Evolutionary conservation across 2,329 filamentous ascomycete genomes (phyloP).

Genomic region (Calonectria honghensis): DNA sequence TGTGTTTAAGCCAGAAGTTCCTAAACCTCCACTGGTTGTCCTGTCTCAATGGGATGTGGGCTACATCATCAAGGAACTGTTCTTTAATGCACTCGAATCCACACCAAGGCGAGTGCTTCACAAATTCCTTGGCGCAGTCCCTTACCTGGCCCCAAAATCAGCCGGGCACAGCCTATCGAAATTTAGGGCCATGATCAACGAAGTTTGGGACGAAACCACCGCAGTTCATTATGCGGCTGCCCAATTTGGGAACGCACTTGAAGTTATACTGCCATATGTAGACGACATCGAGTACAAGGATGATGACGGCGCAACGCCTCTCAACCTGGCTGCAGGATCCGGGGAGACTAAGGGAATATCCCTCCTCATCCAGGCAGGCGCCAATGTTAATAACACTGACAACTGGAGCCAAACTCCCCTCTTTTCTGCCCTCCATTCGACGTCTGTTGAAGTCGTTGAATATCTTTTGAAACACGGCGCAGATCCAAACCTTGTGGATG

Average conservation of each 20-base stretch:
- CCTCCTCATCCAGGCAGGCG: constrained; percentile 45
- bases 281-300: constrained; percentile 42
- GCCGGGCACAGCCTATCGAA: constrained; percentile 17
- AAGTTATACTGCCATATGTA: constrained; percentile 44
- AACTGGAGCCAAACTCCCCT: constrained; percentile 45
- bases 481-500: constrained; percentile 39
- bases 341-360: constrained; percentile 38
- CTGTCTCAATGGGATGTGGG: constrained; percentile 47
- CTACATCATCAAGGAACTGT: constrained; percentile 42
- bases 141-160: constrained; percentile 25
- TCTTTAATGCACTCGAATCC: constrained; percentile 31
- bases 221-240: constrained; percentile 47
- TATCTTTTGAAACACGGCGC: constrained; percentile 44
- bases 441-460: constrained; percentile 38
- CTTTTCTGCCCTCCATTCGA: constrained; percentile 40
- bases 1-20: not conserved
- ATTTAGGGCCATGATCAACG: constrained; percentile 41
- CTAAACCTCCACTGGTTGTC: constrained; percentile 44
- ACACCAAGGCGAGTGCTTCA: constrained; percentile 23
- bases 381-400: constrained; percentile 41
- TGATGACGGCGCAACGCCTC: constrained; percentile 41
- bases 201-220: constrained; percentile 45
- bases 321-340: constrained; percentile 43
- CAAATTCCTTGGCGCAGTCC: constrained; percentile 17
- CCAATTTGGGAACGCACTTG: constrained; percentile 39